Base-by-base conservation (phyloP, 768 basidiomycete species). In the Lactarius pseudohatsudake region DNA sequence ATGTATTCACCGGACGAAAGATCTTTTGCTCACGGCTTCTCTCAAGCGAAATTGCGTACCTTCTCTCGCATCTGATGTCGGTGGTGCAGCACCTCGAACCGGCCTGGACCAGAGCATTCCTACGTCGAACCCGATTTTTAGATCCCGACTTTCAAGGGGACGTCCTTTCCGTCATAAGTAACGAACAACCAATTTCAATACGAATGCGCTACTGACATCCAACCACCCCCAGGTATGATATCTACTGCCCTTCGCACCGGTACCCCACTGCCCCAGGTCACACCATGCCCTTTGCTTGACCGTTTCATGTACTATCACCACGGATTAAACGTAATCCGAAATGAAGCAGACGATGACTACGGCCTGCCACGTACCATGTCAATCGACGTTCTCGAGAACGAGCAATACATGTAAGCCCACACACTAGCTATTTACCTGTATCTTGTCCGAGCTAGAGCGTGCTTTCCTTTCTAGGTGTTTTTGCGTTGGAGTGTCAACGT, bases 71-170 rank as follows among this genome's bases (percentile, higher is more conserved):
- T 71, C 75, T 96, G 8, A 81, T 88, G 77, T 91, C 90, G 8
- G 84, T 91, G 15, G 76, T 92, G 10, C 83, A 85, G 54, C 84
- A 87, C 66, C 79, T 95, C 58, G 89, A 93, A 57, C 85, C 86
- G 2, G 81, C 86, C 13, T 96, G 94, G 93, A 81, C 88, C 1
- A 80, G 81, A 13, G 92, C 92, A 0, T 86, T 94, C 69, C 80
- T 95, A 20, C 82, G 83, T 22, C 79, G 92, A 38, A 91, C 91
- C 0, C 81, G 91, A 13, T 83, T 96, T 66, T 78, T 87, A 41
- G 92, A 95, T 72, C 81, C 88, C 0, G 85, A 87, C 69, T 95
- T 95, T 70, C 87, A 94, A 69, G 94, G 93, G 1, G 92, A 94
- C 64, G 81, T 93, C 8, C 80, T 95, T 4, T 90, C 92, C 11